phyloP scores from a whole-genome alignment of 768 basidiomycete species.

The Gloeophyllum trabeum region DNA sequence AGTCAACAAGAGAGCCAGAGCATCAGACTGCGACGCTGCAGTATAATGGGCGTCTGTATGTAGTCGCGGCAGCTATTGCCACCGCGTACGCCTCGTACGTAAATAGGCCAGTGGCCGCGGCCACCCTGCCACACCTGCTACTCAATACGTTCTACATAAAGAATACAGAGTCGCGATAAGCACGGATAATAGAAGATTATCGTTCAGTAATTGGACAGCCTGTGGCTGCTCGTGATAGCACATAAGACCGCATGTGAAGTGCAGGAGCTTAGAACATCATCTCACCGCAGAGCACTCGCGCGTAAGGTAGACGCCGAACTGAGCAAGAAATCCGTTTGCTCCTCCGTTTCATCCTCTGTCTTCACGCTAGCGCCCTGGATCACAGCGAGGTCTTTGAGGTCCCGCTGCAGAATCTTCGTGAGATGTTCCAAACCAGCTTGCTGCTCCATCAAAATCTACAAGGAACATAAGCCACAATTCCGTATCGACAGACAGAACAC shows the following conservation, averaged over 20 bases:
- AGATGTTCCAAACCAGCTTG: constrained; percentile 75
- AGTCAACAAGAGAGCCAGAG: background rate
- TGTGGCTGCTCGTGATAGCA: too few species aligned
- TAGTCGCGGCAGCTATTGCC: too few species aligned
- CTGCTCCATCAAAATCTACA: constrained; percentile 66
- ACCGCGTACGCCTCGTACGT: too few species aligned
- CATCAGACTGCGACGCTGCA: background rate
- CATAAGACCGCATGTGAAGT: too few species aligned
- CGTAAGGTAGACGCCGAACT: too few species aligned
- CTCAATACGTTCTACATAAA: too few species aligned
- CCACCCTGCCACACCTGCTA: too few species aligned
- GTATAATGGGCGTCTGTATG: too few species aligned
- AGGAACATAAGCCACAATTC: constrained; percentile 5
- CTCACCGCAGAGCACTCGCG: background rate
- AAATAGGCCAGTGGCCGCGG: too few species aligned
- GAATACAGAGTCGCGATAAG: too few species aligned
- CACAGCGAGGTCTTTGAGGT: constrained; percentile 52
- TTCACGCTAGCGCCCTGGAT: constrained; percentile 27
- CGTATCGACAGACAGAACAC: constrained; percentile 9
- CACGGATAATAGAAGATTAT: too few species aligned
- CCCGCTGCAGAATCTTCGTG: constrained; percentile 59
- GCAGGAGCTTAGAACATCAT: background rate
- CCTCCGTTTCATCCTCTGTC: background rate
- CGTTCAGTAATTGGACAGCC: too few species aligned
- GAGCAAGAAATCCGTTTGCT: background rate